These are phyloP conservation scores for Peronospora destructor DNA, from an alignment of 352 stramenopile species.

Conservation along the genomic window DNA sequence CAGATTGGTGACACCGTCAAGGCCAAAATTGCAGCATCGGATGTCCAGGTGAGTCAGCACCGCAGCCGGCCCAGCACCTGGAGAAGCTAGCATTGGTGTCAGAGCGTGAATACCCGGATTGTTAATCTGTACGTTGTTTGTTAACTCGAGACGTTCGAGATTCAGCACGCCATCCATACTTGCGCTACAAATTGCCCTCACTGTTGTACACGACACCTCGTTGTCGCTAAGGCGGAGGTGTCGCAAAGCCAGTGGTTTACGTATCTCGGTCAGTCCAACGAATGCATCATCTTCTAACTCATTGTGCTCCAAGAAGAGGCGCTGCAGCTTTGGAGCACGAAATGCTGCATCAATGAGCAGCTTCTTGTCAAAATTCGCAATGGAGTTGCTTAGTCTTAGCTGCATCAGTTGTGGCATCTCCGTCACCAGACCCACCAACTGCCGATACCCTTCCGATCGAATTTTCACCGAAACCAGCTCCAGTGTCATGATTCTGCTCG, in stretches of 20 bases:
- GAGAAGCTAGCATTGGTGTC: constrained; percentile 51
- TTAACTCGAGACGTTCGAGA: constrained; percentile 51
- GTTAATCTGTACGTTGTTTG: constrained; percentile 59
- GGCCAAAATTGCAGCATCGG: constrained; percentile 53
- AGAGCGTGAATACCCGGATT: constrained; percentile 56
- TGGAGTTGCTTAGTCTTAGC: constrained; percentile 52
- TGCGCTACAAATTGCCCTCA: constrained; percentile 38
- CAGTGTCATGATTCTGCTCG: constrained; percentile 29
- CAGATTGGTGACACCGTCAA: constrained; percentile 56
- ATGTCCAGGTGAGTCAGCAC: constrained; percentile 58
- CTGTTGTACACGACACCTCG: constrained; percentile 40
- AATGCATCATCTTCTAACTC: constrained; percentile 70
- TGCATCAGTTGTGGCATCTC: constrained; percentile 32
- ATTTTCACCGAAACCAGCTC: constrained; percentile 74
- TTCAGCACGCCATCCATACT: constrained; percentile 43
- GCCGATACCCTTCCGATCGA: constrained; percentile 31
- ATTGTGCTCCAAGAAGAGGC: constrained; percentile 69
- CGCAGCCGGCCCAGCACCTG: constrained; percentile 8
- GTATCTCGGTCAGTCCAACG: constrained; percentile 14
- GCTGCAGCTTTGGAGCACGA: constrained; percentile 26
- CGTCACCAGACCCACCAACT: constrained; percentile 40
- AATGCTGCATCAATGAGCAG: constrained; percentile 40
- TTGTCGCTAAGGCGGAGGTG: constrained; percentile 60
- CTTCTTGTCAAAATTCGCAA: constrained; percentile 54
- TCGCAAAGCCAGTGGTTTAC: constrained; percentile 27